Evolutionary conservation across 305 asterid genomes (phyloP).

Genomic region (Rubia tinctorum): DNA sequence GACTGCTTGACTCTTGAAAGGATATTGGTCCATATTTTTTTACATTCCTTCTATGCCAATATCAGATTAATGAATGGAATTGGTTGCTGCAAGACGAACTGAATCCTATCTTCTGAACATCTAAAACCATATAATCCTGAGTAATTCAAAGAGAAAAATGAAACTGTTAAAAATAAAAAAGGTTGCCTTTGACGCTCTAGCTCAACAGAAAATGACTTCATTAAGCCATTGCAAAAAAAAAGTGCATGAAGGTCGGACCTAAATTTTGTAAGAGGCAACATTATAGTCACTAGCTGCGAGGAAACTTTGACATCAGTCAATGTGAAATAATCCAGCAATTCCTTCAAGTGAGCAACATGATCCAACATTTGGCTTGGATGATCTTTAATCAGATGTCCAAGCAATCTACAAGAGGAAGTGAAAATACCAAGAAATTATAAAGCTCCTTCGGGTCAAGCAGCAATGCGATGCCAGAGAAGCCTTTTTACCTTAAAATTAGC

Average conservation of each 20-base stretch:
- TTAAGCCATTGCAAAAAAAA: conserved; percentile 16
- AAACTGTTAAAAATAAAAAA: conserved; percentile 5
- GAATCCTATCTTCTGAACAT: conserved; percentile 81
- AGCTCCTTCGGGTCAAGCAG: conserved; percentile 13
- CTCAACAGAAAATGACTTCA: conserved; percentile 19
- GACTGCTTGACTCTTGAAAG: conserved; percentile 89
- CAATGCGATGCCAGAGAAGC: conserved; percentile 24
- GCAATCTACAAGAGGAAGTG: conserved; percentile 38
- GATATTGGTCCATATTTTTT: conserved; percentile 50
- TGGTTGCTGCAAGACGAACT: conserved; percentile 68
- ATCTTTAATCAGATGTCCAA: conserved; percentile 54
- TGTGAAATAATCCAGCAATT: conserved; percentile 80
- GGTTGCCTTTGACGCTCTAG: background rate
- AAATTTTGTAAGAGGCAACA: conserved; percentile 65
- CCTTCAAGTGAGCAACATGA: conserved; percentile 70
- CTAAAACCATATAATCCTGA: conserved; percentile 77
- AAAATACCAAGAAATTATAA: conserved; percentile 18
- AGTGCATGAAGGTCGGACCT: conserved; percentile 70
- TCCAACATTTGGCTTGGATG: conserved; percentile 72
- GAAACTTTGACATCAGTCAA: conserved; percentile 62
- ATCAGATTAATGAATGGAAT: conserved; percentile 68
- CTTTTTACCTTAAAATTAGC: conserved; percentile 52
- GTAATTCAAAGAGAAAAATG: conserved; percentile 17
- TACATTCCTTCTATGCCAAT: conserved; percentile 59
- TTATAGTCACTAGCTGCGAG: conserved; percentile 49